Percentiles rank a stretch among this genome's conserved stretches.
Evolutionary conservation across 257 asterid genomes (phyloP).

Genomic region (Anisodus tanguticus): DNA sequence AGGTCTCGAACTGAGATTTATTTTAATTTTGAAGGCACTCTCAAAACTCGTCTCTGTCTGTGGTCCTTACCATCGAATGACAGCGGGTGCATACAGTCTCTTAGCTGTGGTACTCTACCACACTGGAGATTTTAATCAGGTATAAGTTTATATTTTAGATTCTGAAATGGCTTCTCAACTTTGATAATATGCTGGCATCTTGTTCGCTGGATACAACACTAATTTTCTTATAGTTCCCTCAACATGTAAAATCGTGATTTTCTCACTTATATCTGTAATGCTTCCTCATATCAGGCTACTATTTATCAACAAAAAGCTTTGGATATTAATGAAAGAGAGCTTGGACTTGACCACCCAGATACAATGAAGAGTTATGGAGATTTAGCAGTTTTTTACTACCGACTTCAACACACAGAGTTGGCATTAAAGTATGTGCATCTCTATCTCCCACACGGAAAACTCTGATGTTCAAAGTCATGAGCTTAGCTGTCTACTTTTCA

Average conservation of each 20-base stretch:
- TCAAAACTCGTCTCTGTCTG: slow-evolving; percentile 96
- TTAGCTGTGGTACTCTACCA: slow-evolving; percentile 98
- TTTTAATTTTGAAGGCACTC: slow-evolving; percentile 64
- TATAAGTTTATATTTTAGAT: slow-evolving; percentile 29
- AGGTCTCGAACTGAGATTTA: slow-evolving; percentile 17
- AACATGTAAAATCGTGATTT: neutral
- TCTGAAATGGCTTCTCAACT: neutral
- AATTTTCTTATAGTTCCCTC: neutral
- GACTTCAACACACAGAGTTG: slow-evolving; percentile 97
- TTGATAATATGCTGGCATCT: neutral
- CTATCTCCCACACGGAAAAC: neutral
- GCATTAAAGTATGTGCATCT: slow-evolving; percentile 76
- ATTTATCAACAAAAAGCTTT: slow-evolving; percentile 96
- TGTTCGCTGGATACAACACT: neutral
- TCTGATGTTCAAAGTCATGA: neutral
- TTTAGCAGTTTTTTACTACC: slow-evolving; percentile 95
- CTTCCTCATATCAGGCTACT: slow-evolving; percentile 63
- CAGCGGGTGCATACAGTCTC: slow-evolving; percentile 98
- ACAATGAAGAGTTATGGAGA: slow-evolving; percentile 99
- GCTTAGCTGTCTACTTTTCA: neutral
- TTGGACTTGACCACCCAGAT: slow-evolving; percentile 99
- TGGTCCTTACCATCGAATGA: slow-evolving; percentile 95
- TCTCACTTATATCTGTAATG: slow-evolving; percentile 12
- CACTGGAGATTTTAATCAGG: slow-evolving; percentile 99
- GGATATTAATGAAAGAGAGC: slow-evolving; percentile 96